phyloP scores from a whole-genome alignment of 2,329 filamentous ascomycete genomes.

The Chaetomium sp. region DNA sequence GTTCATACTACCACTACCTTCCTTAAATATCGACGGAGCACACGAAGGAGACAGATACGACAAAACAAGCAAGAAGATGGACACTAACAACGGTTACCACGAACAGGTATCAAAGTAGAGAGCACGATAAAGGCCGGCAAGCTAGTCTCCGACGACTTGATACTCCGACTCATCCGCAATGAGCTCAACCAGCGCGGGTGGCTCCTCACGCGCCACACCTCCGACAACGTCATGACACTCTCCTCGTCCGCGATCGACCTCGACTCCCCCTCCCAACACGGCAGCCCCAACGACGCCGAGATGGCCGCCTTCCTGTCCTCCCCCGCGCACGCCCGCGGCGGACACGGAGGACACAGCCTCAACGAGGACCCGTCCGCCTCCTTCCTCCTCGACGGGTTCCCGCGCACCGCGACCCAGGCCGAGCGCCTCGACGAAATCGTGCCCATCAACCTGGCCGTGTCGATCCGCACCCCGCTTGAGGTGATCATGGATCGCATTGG shows the following conservation, averaged over 20 bases:
- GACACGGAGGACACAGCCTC: slow-evolving; percentile 35
- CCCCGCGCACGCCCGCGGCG: slow-evolving; percentile 33
- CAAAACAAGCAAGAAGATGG: neutral
- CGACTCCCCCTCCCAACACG: slow-evolving; percentile 34
- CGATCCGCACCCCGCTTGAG: slow-evolving; percentile 74
- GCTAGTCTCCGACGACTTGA: slow-evolving; percentile 87
- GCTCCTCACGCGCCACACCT: slow-evolving; percentile 50
- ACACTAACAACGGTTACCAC: neutral
- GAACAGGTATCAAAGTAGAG: slow-evolving; percentile 79
- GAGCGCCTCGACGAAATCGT: slow-evolving; percentile 69
- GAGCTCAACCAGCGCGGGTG: slow-evolving; percentile 82
- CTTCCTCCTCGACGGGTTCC: slow-evolving; percentile 95
- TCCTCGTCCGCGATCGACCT: slow-evolving; percentile 34
- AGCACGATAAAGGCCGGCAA: slow-evolving; percentile 78
- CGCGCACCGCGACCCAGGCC: slow-evolving; percentile 78
- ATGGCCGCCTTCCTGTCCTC: slow-evolving; percentile 38
- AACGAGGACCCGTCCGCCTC: slow-evolving; percentile 72
- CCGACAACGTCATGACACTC: slow-evolving; percentile 46
- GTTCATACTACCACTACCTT: neutral
- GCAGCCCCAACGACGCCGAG: slow-evolving; percentile 30
- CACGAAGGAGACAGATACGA: too few species aligned
- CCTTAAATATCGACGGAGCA: too few species aligned
- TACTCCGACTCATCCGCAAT: slow-evolving; percentile 85
- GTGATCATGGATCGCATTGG: slow-evolving; percentile 87
- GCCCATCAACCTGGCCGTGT: slow-evolving; percentile 92